Evolutionary conservation across 805 yeast species (phyloP).

Genomic region (Lipomyces chichibuensis): DNA sequence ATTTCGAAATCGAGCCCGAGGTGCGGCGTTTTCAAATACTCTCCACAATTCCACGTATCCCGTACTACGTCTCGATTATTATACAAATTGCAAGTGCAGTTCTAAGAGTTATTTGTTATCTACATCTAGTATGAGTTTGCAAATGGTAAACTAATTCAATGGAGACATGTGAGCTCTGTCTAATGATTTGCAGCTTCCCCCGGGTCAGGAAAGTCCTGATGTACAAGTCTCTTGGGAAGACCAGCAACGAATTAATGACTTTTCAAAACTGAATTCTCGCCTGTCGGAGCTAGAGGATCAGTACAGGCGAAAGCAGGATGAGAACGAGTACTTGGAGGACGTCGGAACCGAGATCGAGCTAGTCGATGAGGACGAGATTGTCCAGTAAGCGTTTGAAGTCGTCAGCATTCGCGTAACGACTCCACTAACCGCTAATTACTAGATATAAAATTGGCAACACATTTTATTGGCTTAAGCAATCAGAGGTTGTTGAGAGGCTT

Average conservation of each 20-base stretch:
- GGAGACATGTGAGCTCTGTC: neutral
- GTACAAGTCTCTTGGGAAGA: slow-evolving; percentile 76
- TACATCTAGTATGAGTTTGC: slow-evolving; percentile 21
- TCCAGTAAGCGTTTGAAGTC: slow-evolving; percentile 37
- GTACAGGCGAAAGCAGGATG: slow-evolving; percentile 57
- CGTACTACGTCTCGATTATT: neutral
- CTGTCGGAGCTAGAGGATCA: slow-evolving; percentile 61
- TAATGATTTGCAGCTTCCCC: slow-evolving; percentile 26
- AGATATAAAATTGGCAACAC: slow-evolving; percentile 76
- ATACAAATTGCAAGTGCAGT: neutral
- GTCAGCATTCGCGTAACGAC: neutral
- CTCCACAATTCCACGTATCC: neutral
- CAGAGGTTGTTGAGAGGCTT: slow-evolving; percentile 66
- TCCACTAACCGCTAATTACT: neutral
- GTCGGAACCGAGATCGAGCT: slow-evolving; percentile 82
- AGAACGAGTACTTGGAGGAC: slow-evolving; percentile 87
- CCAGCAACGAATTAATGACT: slow-evolving; percentile 85
- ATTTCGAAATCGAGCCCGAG: no score
- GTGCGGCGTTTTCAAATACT: neutral
- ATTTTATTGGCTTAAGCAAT: slow-evolving; percentile 70
- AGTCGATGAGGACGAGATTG: slow-evolving; percentile 59
- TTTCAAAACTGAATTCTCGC: slow-evolving; percentile 77
- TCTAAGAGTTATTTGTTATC: neutral
- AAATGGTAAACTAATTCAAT: slow-evolving; percentile 18
- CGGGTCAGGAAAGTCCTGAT: slow-evolving; percentile 33